Evolutionary conservation across 2,329 filamentous ascomycete species (phyloP).

Genomic region (Botrytis porri): DNA sequence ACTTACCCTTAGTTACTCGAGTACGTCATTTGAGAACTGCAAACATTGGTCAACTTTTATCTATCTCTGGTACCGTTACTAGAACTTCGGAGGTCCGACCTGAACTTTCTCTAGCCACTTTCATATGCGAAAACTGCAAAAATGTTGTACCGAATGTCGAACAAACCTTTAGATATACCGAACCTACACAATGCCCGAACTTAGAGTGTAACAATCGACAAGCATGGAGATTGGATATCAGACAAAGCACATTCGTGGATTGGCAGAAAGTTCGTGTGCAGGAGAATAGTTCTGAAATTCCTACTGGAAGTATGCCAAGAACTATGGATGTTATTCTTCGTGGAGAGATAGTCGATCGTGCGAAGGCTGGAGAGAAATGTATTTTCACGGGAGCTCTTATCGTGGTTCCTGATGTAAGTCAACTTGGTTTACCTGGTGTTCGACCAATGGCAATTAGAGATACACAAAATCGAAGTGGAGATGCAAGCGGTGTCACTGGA

Average conservation of each 20-base stretch:
- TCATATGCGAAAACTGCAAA: slow-evolving; percentile 85
- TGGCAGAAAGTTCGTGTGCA: slow-evolving; percentile 99
- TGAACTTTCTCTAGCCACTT: slow-evolving; percentile 87
- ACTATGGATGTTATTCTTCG: slow-evolving; percentile 96
- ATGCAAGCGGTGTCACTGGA: slow-evolving; percentile 79
- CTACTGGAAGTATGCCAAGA: slow-evolving; percentile 95
- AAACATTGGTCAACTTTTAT: slow-evolving; percentile 89
- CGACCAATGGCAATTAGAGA: slow-evolving; percentile 82
- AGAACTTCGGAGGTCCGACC: slow-evolving; percentile 95
- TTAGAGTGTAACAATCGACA: slow-evolving; percentile 79
- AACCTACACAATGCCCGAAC: slow-evolving; percentile 94
- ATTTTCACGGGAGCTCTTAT: slow-evolving; percentile 96
- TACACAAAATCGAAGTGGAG: slow-evolving; percentile 71
- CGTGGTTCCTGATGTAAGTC: slow-evolving; percentile 94
- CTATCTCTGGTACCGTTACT: slow-evolving; percentile 95
- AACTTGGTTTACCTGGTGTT: slow-evolving; percentile 84
- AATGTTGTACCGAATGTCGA: slow-evolving; percentile 86
- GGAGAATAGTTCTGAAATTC: slow-evolving; percentile 97
- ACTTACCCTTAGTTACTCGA: slow-evolving; percentile 52
- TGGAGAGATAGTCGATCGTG: slow-evolving; percentile 95
- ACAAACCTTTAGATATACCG: slow-evolving; percentile 96
- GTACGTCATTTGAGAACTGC: slow-evolving; percentile 63
- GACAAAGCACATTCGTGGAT: slow-evolving; percentile 95
- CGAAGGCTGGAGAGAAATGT: slow-evolving; percentile 96
- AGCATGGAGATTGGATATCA: slow-evolving; percentile 95